phyloP scores from a whole-genome alignment of 2,329 filamentous ascomycete genomes.

The Lasiodiplodia theobromae region DNA sequence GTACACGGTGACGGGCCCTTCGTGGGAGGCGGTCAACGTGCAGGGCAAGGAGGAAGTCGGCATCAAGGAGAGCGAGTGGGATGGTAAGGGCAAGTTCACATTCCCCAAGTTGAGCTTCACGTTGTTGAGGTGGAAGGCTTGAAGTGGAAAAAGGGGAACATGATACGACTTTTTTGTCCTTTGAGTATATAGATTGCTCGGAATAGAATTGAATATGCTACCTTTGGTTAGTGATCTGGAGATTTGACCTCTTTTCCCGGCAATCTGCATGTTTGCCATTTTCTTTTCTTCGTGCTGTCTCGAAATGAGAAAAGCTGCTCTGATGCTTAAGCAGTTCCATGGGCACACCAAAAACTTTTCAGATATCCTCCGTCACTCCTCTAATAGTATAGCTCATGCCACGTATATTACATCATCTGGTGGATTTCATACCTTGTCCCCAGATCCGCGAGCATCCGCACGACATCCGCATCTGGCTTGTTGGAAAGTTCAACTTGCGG shows the following conservation, averaged over 20 bases:
- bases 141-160: background rate
- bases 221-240: background rate
- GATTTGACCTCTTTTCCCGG: background rate
- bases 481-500: too few species aligned
- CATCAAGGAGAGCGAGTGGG: slow-evolving; percentile 68
- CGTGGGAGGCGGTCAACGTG: slow-evolving; percentile 67
- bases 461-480: too few species aligned
- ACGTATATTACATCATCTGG: too few species aligned
- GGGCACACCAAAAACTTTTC: too few species aligned
- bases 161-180: background rate
- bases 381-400: too few species aligned
- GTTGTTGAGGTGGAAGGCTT: slow-evolving; percentile 64
- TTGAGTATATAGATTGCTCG: background rate
- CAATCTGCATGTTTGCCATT: too few species aligned
- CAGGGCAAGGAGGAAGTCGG: slow-evolving; percentile 68
- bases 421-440: too few species aligned
- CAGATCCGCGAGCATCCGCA: too few species aligned
- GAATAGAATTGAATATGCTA: background rate
- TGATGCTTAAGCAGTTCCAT: too few species aligned
- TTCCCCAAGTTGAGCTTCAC: slow-evolving; percentile 77
- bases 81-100: slow-evolving; percentile 65
- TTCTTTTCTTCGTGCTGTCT: too few species aligned
- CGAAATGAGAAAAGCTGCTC: too few species aligned
- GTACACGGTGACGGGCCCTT: slow-evolving; percentile 67
- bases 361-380: too few species aligned